These are phyloP conservation scores for Neltuma alba DNA, from an alignment of 306 rosid genomes.

Conservation along the genomic window DNA sequence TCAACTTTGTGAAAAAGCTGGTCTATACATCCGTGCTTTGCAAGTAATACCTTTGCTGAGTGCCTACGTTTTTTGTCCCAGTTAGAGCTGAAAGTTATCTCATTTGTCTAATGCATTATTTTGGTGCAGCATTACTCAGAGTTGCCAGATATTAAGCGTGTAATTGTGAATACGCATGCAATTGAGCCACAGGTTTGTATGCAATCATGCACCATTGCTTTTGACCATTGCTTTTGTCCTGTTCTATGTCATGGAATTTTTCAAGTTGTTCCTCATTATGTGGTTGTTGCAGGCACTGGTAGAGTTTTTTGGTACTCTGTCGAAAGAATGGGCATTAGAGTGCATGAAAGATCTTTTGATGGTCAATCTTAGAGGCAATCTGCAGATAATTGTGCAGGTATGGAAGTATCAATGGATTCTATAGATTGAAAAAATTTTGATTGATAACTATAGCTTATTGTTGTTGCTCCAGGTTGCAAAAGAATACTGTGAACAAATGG, in stretches of 20 bases:
- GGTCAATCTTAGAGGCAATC: constrained; percentile 95
- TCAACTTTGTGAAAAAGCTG: constrained; percentile 98
- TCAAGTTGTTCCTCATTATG: constrained; percentile 34
- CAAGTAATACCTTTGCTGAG: constrained; percentile 63
- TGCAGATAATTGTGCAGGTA: constrained; percentile 99
- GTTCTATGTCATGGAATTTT: background rate
- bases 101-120: constrained; percentile 27
- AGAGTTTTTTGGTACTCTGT: constrained; percentile 93
- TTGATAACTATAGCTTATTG: constrained; percentile 34
- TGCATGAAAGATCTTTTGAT: constrained; percentile 97
- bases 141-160: constrained; percentile 95
- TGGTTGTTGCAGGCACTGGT: constrained; percentile 77
- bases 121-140: constrained; percentile 96
- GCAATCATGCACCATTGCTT: constrained; percentile 29
- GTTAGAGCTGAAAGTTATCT: constrained; percentile 18
- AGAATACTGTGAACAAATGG: constrained; percentile 98
- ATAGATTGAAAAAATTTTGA: constrained; percentile 16
- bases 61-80: constrained; percentile 10
- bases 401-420: constrained; percentile 22
- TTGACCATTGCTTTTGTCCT: constrained; percentile 30
- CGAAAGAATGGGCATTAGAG: constrained; percentile 96
- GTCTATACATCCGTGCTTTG: constrained; percentile 92
- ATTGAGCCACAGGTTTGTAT: constrained; percentile 95
- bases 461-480: constrained; percentile 80
- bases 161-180: constrained; percentile 98